phyloP scores from a whole-genome alignment of 805 yeast species.

The Metschnikowia vanudenii region DNA sequence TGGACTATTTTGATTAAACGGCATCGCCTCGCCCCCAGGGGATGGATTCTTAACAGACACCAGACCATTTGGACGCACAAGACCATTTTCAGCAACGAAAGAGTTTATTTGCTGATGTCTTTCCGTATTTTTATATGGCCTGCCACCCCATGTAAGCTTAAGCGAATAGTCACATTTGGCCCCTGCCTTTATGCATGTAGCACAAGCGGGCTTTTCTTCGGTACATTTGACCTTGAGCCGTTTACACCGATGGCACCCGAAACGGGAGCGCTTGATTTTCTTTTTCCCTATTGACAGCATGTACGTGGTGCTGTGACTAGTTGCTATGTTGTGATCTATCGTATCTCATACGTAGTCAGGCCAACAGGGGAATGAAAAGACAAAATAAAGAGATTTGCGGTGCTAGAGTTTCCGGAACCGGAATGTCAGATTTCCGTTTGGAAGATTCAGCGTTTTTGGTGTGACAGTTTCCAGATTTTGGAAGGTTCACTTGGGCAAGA shows the following conservation, averaged over 20 bases:
- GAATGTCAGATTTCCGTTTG: too few relatives aligned
- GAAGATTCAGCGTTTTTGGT: too few relatives aligned
- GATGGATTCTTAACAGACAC: too few relatives aligned
- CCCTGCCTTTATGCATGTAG: conserved; percentile 49
- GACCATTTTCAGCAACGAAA: too few relatives aligned
- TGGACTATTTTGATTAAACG: not conserved
- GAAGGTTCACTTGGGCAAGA: too few relatives aligned
- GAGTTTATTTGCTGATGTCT: conserved; percentile 15
- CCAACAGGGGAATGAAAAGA: too few relatives aligned
- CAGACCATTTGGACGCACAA: too few relatives aligned
- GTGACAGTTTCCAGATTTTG: too few relatives aligned
- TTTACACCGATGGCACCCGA: conserved; percentile 64
- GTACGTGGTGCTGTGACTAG: not conserved
- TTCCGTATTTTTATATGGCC: conserved; percentile 53
- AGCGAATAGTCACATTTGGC: conserved; percentile 61
- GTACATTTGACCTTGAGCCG: conserved; percentile 66
- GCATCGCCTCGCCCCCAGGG: not conserved
- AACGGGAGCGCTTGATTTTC: conserved; percentile 46
- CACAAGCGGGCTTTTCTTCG: conserved; percentile 62
- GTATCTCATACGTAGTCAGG: too few relatives aligned
- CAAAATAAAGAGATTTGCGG: too few relatives aligned
- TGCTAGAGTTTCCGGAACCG: not conserved
- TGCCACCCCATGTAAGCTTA: conserved; percentile 71
- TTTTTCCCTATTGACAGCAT: conserved; percentile 13
- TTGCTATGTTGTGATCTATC: not conserved